Conservation (phyloP, 495 filamentous ascomycete genomes). For the Parachaetomium inaequale region DNA sequence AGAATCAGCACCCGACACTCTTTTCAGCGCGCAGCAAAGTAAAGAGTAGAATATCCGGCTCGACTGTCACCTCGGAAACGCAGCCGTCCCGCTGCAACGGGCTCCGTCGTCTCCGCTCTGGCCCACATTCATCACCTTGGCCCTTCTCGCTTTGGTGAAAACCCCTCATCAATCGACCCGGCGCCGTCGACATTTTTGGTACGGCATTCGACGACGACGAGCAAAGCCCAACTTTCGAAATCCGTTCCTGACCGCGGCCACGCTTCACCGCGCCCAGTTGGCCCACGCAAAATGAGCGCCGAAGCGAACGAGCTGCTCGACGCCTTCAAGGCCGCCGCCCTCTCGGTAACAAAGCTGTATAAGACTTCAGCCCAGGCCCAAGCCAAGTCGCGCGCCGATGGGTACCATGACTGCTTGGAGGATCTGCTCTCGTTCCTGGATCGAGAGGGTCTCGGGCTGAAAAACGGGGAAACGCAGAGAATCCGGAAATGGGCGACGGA, state of each 20-base stretch:
- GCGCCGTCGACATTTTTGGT: neutral
- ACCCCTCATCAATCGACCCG: conserved; percentile 19
- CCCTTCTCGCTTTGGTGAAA: conserved; percentile 19
- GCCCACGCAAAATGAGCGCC: conserved; percentile 25
- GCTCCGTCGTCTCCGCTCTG: conserved; percentile 8
- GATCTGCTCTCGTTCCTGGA: conserved; percentile 84
- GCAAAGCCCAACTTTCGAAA: neutral
- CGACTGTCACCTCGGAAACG: neutral
- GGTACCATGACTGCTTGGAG: conserved; percentile 92
- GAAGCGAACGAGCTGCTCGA: conserved; percentile 78
- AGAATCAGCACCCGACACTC: neutral
- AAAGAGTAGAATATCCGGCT: neutral
- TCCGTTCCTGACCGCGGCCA: neutral
- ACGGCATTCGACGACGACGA: conserved; percentile 2
- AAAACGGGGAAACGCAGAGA: conserved; percentile 75
- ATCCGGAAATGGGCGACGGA: conserved; percentile 84
- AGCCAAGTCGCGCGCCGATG: conserved; percentile 66
- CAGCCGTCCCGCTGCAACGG: neutral
- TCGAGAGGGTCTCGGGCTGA: conserved; percentile 68
- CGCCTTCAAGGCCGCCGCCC: conserved; percentile 84
- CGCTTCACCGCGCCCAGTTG: neutral
- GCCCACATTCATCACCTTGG: conserved; percentile 10
- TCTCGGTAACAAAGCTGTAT: conserved; percentile 95
- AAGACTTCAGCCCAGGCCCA: conserved; percentile 79
- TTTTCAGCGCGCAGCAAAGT: neutral